A percentile compares a stretch with the other conserved stretches of the same genome.
These are phyloP conservation scores for Cucumis melo DNA, from an alignment of 306 rosid species.

Conservation along the genomic window DNA sequence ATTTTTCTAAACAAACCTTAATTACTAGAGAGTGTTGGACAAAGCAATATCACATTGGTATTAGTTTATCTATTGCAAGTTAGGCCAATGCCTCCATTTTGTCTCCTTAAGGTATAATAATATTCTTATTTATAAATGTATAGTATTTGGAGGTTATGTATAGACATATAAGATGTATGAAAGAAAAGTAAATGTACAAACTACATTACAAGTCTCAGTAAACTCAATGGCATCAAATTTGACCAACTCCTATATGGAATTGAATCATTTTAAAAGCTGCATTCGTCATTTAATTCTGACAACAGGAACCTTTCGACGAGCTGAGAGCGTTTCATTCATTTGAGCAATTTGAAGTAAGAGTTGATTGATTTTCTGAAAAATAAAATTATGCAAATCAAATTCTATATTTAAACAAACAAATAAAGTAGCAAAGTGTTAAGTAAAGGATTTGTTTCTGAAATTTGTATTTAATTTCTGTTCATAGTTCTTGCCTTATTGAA, in stretches of 20 bases:
- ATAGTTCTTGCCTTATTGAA: no score
- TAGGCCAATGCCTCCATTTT: no score
- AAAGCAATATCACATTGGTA: no score
- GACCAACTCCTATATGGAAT: not conserved
- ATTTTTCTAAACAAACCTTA: no score
- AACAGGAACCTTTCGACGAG: slow-evolving; percentile 50
- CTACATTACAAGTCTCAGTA: not conserved
- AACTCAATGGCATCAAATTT: not conserved
- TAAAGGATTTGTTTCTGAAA: no score
- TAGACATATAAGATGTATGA: not conserved
- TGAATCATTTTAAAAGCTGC: not conserved
- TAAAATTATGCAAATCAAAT: not conserved
- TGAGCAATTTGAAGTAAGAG: slow-evolving; percentile 41
- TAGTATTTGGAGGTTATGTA: not conserved
- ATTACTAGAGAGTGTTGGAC: no score
- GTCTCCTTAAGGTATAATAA: not conserved
- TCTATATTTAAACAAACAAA: not conserved
- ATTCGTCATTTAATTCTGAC: slow-evolving; percentile 19
- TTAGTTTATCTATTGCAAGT: no score
- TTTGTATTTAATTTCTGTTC: no score
- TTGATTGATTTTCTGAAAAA: slow-evolving; percentile 30
- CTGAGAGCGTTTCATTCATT: slow-evolving; percentile 34
- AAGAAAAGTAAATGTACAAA: not conserved
- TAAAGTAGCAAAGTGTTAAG: not conserved
- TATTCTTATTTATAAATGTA: not conserved